These are phyloP conservation scores for Lactarius sp. DNA, from an alignment of 768 basidiomycete species.

Conservation along the genomic window DNA sequence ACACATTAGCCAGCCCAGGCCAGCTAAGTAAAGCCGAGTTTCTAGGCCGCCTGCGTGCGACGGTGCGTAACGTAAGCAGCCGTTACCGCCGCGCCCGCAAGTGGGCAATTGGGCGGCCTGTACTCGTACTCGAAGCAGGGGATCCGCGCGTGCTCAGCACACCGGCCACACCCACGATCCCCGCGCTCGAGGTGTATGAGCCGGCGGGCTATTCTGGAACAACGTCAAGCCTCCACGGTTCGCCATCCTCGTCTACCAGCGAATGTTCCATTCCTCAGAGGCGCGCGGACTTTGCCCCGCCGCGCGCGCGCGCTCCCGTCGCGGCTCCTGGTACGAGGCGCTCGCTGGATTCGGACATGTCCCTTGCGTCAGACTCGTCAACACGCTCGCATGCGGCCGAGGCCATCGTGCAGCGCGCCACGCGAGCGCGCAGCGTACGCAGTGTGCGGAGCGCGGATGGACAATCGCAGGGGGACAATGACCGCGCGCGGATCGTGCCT, in stretches of 20 bases:
- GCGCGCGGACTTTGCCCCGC: conserved; percentile 65
- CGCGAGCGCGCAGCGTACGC: conserved; percentile 50
- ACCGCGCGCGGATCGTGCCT: conserved; percentile 56
- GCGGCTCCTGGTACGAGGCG: conserved; percentile 19
- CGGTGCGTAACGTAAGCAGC: conserved; percentile 65
- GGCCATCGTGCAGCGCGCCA: conserved; percentile 44
- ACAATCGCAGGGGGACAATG: conserved; percentile 34
- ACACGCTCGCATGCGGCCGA: conserved; percentile 39
- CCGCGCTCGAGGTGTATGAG: conserved; percentile 23
- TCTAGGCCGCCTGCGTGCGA: conserved; percentile 54
- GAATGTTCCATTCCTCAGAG: conserved; percentile 61
- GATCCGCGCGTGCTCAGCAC: conserved; percentile 19
- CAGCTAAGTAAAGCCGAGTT: conserved; percentile 71
- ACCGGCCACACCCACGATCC: conserved; percentile 10
- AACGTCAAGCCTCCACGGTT: conserved; percentile 44
- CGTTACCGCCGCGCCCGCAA: conserved; percentile 36
- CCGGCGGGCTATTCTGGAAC: conserved; percentile 39
- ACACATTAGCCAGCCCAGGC: conserved; percentile 40
- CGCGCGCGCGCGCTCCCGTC: conserved; percentile 34
- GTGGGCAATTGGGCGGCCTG: conserved; percentile 58
- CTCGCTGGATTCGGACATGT: conserved; percentile 26
- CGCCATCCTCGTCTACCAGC: conserved; percentile 62
- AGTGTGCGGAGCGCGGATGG: conserved; percentile 41
- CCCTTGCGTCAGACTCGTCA: conserved; percentile 34
- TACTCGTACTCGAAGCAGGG: conserved; percentile 33